phyloP scores from a whole-genome alignment of 257 asterid genomes.

The Nicotiana sylvestris region DNA sequence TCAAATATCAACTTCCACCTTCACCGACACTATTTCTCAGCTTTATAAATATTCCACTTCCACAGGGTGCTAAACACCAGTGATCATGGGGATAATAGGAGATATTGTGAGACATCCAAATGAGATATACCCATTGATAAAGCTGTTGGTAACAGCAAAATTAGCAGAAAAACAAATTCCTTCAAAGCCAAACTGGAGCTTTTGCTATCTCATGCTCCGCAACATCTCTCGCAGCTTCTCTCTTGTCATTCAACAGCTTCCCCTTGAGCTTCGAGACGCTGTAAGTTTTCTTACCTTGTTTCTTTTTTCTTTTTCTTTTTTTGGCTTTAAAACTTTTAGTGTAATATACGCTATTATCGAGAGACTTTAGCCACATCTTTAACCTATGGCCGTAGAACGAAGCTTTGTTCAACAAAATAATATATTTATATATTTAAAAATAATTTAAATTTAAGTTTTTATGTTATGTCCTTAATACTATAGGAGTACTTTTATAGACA shows the following conservation, averaged over 20 bases:
- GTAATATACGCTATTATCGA: no score
- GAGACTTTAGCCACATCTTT: no score
- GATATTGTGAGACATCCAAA: conserved; percentile 75
- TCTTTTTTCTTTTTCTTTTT: background rate
- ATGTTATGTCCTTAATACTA: no score
- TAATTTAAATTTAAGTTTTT: no score
- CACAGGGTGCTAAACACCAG: background rate
- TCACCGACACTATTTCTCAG: no score
- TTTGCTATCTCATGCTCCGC: conserved; percentile 74
- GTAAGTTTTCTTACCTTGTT: conserved; percentile 26
- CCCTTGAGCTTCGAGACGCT: conserved; percentile 77
- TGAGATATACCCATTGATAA: conserved; percentile 75
- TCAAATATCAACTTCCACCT: no score
- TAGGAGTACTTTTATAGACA: no score
- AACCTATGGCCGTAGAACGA: no score
- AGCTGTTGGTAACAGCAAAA: conserved; percentile 58
- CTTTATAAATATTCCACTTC: no score
- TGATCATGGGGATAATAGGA: conserved; percentile 53
- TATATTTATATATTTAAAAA: no score
- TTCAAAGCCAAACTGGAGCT: conserved; percentile 78
- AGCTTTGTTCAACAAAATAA: no score
- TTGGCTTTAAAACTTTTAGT: background rate
- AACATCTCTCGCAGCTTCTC: conserved; percentile 89
- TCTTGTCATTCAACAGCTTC: conserved; percentile 88
- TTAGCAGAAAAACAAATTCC: conserved; percentile 75